Evolutionary conservation across 2,329 filamentous ascomycete genomes (phyloP), one percentile per base, ranked within the genome.

Genomic region (Paecilomyces dactylethromorphus): DNA sequence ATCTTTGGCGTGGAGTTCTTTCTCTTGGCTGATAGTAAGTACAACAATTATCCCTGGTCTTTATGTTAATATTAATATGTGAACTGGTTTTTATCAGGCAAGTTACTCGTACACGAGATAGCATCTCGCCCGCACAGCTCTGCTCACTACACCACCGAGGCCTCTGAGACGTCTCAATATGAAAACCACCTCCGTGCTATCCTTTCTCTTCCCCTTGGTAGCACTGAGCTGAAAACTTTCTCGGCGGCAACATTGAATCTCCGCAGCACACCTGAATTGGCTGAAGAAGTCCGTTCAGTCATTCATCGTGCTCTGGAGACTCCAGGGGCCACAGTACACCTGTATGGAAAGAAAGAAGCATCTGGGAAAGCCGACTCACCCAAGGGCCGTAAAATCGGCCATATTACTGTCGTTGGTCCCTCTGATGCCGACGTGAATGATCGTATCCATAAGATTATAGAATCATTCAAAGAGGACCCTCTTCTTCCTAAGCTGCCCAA

Each of bases 1-100:
- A 88, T 96, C 24, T 96, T 94, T 73, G 92, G 91, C 1, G 91
- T 96, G 0, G 92, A 96, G 75, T 88, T 95, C 84, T 96, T 96
- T 74, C 72, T 95, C 1, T 82, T 90, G 10, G 75, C 83, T 26
- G 83, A 91, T 64, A 84, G 35, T 21, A 52, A 10, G 50, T 49
- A 12, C 21, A 26, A 4, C 15, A 10, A 52, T 24, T 3, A 5
- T 3, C 24, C 21, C 12, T 49, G 24, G 3, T 45, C 54, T 13
- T 52, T 15, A n/a, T 39, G n/a, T 3, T 15, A 39, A 39, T n/a
- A 6, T 15, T 39, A n/a, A 39, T 15, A 39, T 39, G 4, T 13
- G 13, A 13, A 15, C n/a, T n/a, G n/a, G n/a, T n/a, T n/a, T n/a
- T 49, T 0, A 35, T 18, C 55, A 82, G 50, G 50, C 75, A 71